A percentile compares a stretch with the other conserved stretches of the same genome.
phyloP scores from a whole-genome alignment of 176 grass and related monocot species.

The Oropetium thomaeum region DNA sequence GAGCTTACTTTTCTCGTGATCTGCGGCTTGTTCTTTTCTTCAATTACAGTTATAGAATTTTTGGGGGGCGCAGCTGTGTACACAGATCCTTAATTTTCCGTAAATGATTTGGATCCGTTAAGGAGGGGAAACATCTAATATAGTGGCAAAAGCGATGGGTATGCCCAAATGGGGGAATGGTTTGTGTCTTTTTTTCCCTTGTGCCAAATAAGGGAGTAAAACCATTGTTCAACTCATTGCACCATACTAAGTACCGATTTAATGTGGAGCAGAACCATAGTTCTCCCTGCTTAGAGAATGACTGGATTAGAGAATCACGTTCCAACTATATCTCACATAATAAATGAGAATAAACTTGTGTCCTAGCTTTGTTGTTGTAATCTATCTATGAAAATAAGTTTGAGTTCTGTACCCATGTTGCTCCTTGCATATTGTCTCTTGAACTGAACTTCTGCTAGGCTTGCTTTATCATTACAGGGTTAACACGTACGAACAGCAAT shows the following conservation, averaged over 20 bases:
- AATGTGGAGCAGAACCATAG: background rate
- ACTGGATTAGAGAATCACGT: background rate
- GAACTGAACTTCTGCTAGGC: background rate
- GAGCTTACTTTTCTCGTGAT: background rate
- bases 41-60: background rate
- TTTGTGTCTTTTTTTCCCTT: background rate
- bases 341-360: too few relatives aligned
- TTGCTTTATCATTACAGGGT: constrained; percentile 40
- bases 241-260: background rate
- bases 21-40: background rate
- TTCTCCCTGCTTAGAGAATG: background rate
- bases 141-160: background rate
- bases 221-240: background rate
- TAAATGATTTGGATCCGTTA: background rate
- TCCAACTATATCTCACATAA: background rate
- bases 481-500: constrained; percentile 37
- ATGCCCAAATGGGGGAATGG: background rate
- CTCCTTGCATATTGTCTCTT: background rate
- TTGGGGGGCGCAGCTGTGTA: background rate
- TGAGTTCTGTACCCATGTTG: background rate
- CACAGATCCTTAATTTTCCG: background rate
- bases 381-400: background rate
- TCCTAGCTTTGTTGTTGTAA: background rate
- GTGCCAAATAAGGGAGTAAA: background rate
- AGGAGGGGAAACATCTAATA: background rate